Conservation (phyloP, 345 rosid genomes). For the Diplotaxis tenuifolia region DNA sequence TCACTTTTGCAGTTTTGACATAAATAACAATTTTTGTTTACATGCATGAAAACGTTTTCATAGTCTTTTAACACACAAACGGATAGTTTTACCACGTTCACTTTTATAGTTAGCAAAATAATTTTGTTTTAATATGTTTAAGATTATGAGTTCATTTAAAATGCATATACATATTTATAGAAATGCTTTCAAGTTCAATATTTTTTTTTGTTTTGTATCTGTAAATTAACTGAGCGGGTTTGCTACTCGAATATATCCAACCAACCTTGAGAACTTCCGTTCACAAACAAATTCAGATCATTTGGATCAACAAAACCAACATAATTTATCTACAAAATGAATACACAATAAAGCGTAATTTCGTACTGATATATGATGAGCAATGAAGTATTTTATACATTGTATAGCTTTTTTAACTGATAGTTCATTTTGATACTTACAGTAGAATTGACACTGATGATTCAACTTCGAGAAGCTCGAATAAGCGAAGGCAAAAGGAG, state of each 20-base stretch:
- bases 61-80: background rate
- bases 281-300: conserved; percentile 71
- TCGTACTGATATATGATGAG: background rate
- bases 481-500: conserved; percentile 9
- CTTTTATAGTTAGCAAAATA: background rate
- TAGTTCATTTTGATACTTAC: conserved; percentile 44
- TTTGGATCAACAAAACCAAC: conserved; percentile 80
- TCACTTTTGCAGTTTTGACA: background rate
- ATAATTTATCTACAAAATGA: conserved; percentile 64
- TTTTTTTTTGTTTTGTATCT: background rate
- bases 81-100: background rate
- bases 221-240: conserved; percentile 63
- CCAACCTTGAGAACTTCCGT: conserved; percentile 66
- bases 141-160: background rate
- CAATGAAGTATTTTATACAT: background rate
- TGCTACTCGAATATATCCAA: conserved; percentile 78
- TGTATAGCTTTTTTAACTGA: background rate
- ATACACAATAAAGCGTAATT: background rate
- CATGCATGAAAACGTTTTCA: background rate
- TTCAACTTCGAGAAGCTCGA: conserved; percentile 75
- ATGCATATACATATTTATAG: background rate
- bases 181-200: background rate
- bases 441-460: conserved; percentile 77
- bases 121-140: background rate
- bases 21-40: background rate